Base-by-base conservation (phyloP, 495 filamentous ascomycete genomes). In the Friedmanniomyces simplex region DNA sequence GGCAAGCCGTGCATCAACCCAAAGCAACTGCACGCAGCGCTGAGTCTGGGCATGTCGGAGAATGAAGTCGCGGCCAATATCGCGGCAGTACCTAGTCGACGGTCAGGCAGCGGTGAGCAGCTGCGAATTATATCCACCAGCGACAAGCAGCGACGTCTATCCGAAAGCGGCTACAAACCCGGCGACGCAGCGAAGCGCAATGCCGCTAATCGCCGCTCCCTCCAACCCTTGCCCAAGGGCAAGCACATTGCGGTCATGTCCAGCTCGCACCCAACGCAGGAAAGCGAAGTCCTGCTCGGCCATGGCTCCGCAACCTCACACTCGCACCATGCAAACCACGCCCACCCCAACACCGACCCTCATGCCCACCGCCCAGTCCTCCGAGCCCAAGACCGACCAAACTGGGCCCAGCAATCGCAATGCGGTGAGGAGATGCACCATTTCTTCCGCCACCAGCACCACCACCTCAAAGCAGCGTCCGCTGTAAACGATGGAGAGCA, bases 381-480 rank as follows among this genome's bases (percentile, higher is more conserved):
- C n/a, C 8, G 24, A 47, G 1, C 43, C 18, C 24, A 14, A 12
- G 54, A 56, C 26, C 39, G 54, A 16, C 54, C 54, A 18, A 20
- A 56, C 42, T 56, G 54, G 54, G 21, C 54, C 1, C 54, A 56
- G 26, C 41, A 28, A 20, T 56, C 54, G n/a, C 25, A 56, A 37
- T 47, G 45, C 26, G 54, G 45, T 3, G 54, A 56, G 3, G 43
- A 49, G 16, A 34, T 36, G 41, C 54, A 20, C 10, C 22, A 47
- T 18, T 28, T 48, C 18, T 28, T 47, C n/a, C 2, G 25, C 34
- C 18, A 28, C 46, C 4, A 50, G 46, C 18, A 16, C 5, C 50
- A 5, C 1, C 3, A 56, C 20, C 3, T 20, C 20, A 32, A 28
- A n/a, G 54, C 4, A 11, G 8, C 24, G 26, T 16, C 16, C 12